Percentiles rank a stretch among this genome's conserved stretches.
phyloP scores from a whole-genome alignment of 768 basidiomycete species.

The Lactifluus pinguis region DNA sequence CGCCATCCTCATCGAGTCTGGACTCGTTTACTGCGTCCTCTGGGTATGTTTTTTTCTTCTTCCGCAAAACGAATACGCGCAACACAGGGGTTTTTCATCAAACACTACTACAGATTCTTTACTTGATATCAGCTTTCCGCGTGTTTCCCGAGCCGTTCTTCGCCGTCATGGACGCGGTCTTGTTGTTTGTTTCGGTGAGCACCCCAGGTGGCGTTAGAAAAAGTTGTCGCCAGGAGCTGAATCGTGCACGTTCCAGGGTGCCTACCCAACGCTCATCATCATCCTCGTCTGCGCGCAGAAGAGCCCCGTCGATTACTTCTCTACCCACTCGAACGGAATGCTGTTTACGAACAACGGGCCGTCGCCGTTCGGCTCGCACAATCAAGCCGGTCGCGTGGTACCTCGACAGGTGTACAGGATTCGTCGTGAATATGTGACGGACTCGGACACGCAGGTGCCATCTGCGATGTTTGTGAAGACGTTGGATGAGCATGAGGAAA shows the following conservation, averaged over 20 bases:
- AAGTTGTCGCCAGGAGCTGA: neutral
- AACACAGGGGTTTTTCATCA: neutral
- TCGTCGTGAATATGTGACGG: neutral
- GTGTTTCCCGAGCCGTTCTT: slow-evolving; percentile 5
- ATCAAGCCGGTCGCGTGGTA: neutral
- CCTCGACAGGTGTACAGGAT: slow-evolving; percentile 2
- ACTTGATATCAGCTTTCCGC: slow-evolving; percentile 1
- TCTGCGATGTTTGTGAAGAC: slow-evolving; percentile 4
- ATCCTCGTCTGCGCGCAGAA: slow-evolving; percentile 12
- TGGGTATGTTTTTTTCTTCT: slow-evolving; percentile 1
- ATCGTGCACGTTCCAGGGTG: neutral
- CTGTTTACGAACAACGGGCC: neutral
- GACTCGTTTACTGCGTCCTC: slow-evolving; percentile 10
- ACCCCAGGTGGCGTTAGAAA: neutral
- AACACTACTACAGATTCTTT: neutral
- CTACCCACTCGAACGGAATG: slow-evolving; percentile 5
- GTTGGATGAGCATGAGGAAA: neutral
- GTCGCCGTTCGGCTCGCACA: neutral
- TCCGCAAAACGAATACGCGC: neutral
- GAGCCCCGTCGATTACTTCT: slow-evolving; percentile 8
- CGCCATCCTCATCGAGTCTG: slow-evolving; percentile 12
- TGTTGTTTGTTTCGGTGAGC: slow-evolving; percentile 7
- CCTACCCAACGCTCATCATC: slow-evolving; percentile 11
- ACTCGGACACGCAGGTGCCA: slow-evolving; percentile 5
- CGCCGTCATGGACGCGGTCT: neutral